Conservation (phyloP, 768 basidiomycete species). For the Leccinum incarnatum region DNA sequence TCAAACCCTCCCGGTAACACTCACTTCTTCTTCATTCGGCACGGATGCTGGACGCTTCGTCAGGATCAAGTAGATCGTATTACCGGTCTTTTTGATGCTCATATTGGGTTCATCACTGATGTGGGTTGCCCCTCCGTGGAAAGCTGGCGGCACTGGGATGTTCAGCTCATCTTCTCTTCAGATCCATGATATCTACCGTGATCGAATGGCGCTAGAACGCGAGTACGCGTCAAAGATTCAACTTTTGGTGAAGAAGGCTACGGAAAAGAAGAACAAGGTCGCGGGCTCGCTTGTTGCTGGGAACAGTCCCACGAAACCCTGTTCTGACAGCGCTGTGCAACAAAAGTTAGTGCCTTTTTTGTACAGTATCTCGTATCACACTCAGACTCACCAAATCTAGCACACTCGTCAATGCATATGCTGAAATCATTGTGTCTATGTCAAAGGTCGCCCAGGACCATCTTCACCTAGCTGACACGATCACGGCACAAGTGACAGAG, state of each 20-base stretch:
- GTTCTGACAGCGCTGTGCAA: conserved; percentile 48
- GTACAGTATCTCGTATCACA: not conserved
- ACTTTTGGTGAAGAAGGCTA: conserved; percentile 59
- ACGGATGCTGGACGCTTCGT: conserved; percentile 7
- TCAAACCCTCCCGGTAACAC: conserved; percentile 49
- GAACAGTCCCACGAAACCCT: conserved; percentile 62
- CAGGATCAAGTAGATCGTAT: conserved; percentile 77
- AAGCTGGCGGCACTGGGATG: not conserved
- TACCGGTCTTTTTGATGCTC: conserved; percentile 53
- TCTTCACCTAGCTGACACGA: conserved; percentile 57
- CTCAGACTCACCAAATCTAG: conserved; percentile 37
- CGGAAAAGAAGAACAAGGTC: conserved; percentile 67
- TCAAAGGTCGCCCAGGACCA: conserved; percentile 66
- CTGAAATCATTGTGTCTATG: conserved; percentile 62
- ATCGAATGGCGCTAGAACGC: conserved; percentile 65
- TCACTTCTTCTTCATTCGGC: conserved; percentile 1
- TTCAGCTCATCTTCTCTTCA: conserved; percentile 27
- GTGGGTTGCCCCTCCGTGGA: conserved; percentile 37
- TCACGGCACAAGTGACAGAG: conserved; percentile 61
- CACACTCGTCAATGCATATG: conserved; percentile 70
- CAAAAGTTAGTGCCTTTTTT: conserved; percentile 46
- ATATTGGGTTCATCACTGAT: conserved; percentile 63
- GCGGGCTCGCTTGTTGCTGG: conserved; percentile 58
- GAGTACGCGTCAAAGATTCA: conserved; percentile 78
- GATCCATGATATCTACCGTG: conserved; percentile 73